These are phyloP conservation scores for Aspergillus pseudonomiae DNA, from an alignment of 2,329 filamentous ascomycete species.

Conservation along the genomic window DNA sequence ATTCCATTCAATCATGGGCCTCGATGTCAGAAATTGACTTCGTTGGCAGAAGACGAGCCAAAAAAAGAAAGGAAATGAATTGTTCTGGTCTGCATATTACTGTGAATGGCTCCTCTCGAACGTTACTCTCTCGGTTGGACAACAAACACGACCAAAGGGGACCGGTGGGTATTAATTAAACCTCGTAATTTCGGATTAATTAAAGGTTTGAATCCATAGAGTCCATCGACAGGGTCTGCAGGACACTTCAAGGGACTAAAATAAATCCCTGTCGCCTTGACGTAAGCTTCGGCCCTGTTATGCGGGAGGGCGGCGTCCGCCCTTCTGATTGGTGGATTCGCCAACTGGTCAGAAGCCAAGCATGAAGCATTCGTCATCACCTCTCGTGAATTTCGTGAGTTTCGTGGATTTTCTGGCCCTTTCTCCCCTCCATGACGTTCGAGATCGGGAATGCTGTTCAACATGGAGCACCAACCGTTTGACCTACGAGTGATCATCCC, in stretches of 20 bases:
- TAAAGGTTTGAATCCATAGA: background rate
- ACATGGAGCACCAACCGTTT: background rate
- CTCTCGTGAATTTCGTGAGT: background rate
- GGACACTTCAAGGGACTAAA: background rate
- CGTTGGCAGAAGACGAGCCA: too few species aligned
- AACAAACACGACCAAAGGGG: background rate
- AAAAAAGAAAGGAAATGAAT: too few species aligned
- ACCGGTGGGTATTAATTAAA: background rate
- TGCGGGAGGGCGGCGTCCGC: conserved; percentile 6
- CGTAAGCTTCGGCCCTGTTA: conserved; percentile 23
- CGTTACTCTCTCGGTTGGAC: background rate
- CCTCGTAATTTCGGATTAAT: background rate
- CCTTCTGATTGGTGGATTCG: conserved; percentile 17
- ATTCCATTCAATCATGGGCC: background rate
- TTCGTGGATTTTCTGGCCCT: background rate
- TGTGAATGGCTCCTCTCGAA: too few species aligned
- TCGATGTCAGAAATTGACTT: too few species aligned
- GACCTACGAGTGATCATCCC: background rate
- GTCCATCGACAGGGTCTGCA: background rate
- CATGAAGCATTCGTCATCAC: conserved; percentile 14
- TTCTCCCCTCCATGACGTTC: background rate
- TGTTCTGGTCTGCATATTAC: too few species aligned
- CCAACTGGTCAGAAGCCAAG: conserved; percentile 5
- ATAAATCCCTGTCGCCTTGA: conserved; percentile 17
- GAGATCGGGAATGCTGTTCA: background rate